Evolutionary conservation across 2,329 filamentous ascomycete genomes (phyloP), one percentile per base, ranked within the genome.

Genomic region (Xylaria sp.): DNA sequence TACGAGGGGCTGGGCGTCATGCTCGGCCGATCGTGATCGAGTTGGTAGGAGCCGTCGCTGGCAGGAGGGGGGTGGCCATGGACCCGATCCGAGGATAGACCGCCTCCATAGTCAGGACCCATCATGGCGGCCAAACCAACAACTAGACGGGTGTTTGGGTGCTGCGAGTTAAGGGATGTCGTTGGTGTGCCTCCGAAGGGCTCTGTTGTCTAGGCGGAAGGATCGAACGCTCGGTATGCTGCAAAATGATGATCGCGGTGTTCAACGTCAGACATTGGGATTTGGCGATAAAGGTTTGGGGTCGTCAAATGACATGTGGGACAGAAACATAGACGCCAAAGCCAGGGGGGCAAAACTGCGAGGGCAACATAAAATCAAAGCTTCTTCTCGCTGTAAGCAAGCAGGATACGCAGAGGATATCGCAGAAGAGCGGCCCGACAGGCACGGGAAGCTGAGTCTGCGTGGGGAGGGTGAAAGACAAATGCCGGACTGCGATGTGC

Each of bases 21-120:
- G 66, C 75, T 73, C 48, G 74, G 73, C 63, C 77, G 76, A n/a
- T 79, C 76, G 57, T 73, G 75, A 51, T 80, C 78, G 63, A 78
- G 77, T 64, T 79, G 78, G 56, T 77, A 76, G 58, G 63, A 66
- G 60, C 70, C 69, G 15, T 79, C 78, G 69, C 70, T 74, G 61
- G 63, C 67, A 57, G 74, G 70, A 55, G 73, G 69, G 56, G 76
- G 77, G 59, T 78, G 77, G 34, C 76, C 75, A 68, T 78, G 77
- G 65, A 75, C 72, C 69, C 71, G 78, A 73, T 80, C 78, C 65
- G 74, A 75, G 73, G 75, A 65, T 66, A 78, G 76, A 78, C 77
- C 77, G 76, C 77, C 76, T 74, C 76, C 78, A 70, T 79, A 78
- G 68, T 80, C 78, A 67, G 78, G 73, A 72, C 75, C 77, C 78